These are phyloP conservation scores for Lactuca saligna DNA, from an alignment of 129 eudicot genomes.

Conservation along the genomic window DNA sequence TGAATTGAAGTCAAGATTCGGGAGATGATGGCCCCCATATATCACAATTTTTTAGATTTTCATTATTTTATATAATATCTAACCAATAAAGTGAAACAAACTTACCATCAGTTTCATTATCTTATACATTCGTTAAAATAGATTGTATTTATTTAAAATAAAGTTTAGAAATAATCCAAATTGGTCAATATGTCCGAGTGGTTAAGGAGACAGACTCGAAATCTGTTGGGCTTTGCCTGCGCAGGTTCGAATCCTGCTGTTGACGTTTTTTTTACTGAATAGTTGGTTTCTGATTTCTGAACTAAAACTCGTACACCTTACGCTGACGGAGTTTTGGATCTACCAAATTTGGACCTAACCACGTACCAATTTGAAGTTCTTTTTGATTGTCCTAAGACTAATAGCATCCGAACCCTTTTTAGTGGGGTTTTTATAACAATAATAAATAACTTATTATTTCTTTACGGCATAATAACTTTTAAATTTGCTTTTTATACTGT, in stretches of 20 bases:
- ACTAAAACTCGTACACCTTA: too few species aligned
- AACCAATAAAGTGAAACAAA: neutral
- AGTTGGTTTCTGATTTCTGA: too few species aligned
- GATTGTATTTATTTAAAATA: neutral
- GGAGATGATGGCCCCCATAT: too few species aligned
- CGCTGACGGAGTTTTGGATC: too few species aligned
- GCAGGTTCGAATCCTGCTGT: conserved; percentile 48
- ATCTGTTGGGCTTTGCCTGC: conserved; percentile 48
- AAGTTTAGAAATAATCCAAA: neutral
- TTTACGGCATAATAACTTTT: too few species aligned
- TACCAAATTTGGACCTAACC: neutral
- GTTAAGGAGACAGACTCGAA: conserved; percentile 47
- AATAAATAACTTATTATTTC: too few species aligned
- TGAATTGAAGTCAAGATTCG: neutral
- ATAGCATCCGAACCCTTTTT: too few species aligned
- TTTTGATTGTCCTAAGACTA: neutral
- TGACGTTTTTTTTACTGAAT: conserved; percentile 1
- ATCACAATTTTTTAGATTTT: too few species aligned
- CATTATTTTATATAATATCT: too few species aligned
- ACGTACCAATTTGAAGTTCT: too few species aligned
- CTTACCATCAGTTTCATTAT: neutral
- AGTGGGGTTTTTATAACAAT: too few species aligned
- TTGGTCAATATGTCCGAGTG: conserved; percentile 41
- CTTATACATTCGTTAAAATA: neutral
- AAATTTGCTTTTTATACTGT: too few species aligned